Evolutionary conservation across 495 filamentous ascomycete species (phyloP), one percentile per base, ranked within the genome.

Genomic region (Penicillium crystallinum): DNA sequence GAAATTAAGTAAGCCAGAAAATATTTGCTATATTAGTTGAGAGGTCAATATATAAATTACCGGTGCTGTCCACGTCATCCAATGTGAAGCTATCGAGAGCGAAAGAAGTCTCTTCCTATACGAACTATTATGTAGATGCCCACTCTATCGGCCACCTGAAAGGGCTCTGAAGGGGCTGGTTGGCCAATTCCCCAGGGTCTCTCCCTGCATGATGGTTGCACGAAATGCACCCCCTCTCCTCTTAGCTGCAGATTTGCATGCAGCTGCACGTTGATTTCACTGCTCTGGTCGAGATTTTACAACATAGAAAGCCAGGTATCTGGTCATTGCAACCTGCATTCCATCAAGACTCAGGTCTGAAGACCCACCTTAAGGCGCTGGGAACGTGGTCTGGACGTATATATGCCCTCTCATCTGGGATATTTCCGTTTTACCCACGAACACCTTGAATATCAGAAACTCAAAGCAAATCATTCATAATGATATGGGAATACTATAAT

Each of bases 401-500:
- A 27, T 27, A 27, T 27, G 23, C 23, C 23, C 23, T 39, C 21
- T 14, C 34, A 21, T 40, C 56, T 22, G 56, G 38, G 25, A 54
- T 36, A 42, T 31, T 40, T 17, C 11, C 6, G 4, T 19, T n/a
- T 31, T 4, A 33, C 29, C 10, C 27, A 34, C 29, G 14, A 31
- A 33, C 3, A 27, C 23, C 3, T 3, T 11, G 4, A 3, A 14
- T 11, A 35, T 29, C 9, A 12, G 12, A n/a, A 4, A 14, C 23
- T 23, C 5, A 36, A 12, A 23, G n/a, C 7, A 14, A 6, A 35
- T 10, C 33, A 27, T 36, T 40, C 49, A 60, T n/a, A 30, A 65
- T 62, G 62, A 22, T 65, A 37, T 65, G 62, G 62, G 49, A 65
- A 0, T 65, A 62, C 21, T 65, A 65, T 51, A 35, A 65, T 14